Evolutionary conservation across 176 grass and related monocot species (phyloP).

Genomic region (Carex myosuroides): DNA sequence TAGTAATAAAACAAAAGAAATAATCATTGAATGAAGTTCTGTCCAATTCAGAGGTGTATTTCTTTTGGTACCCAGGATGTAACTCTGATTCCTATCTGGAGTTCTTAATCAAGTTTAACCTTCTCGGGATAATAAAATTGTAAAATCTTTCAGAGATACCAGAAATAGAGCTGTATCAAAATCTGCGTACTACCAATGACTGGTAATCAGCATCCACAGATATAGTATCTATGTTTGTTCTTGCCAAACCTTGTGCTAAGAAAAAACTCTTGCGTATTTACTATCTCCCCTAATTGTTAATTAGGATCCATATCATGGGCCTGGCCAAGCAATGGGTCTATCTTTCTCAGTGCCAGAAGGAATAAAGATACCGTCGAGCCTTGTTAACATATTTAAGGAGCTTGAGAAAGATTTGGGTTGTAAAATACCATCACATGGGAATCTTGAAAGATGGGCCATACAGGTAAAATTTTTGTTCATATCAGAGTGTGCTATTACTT

Average conservation of each 20-base stretch:
- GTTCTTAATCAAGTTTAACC: neutral
- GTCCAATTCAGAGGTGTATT: neutral
- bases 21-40: neutral
- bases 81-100: neutral
- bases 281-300: neutral
- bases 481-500: neutral
- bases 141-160: neutral
- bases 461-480: constrained; percentile 44
- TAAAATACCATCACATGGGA: constrained; percentile 75
- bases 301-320: constrained; percentile 96
- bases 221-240: too few relatives aligned
- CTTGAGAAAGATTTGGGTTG: constrained; percentile 73
- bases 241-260: neutral
- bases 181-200: neutral
- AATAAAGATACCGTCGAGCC: constrained; percentile 74
- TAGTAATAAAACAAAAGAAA: neutral
- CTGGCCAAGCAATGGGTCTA: constrained; percentile 90
- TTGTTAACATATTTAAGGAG: constrained; percentile 89
- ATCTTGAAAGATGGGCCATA: constrained; percentile 96
- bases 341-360: constrained; percentile 89
- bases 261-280: neutral
- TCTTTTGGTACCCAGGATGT: neutral
- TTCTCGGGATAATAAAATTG: neutral
- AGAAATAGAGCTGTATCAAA: neutral
- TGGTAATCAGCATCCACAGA: neutral